Base-by-base conservation (phyloP, 805 yeast species). In the Wickerhamiella shivajii region DNA sequence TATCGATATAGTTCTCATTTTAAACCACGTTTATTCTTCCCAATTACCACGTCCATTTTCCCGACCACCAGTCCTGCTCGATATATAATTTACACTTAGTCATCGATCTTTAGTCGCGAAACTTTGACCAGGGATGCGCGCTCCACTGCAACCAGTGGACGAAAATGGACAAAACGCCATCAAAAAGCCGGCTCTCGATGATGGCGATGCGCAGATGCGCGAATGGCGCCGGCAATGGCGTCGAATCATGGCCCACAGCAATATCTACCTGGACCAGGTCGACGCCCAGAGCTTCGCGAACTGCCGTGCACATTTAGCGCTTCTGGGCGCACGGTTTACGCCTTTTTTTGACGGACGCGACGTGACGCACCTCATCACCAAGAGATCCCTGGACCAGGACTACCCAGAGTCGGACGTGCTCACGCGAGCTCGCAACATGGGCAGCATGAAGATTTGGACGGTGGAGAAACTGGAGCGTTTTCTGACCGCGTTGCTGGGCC, bases 391-490 rank as follows among this genome's bases (percentile, higher is more conserved):
- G 51, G 53, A 62, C 18, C 49, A 45, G 25, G 61, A 51, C 9
- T 69, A 74, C 49, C 40, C 46, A 12, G 26, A 68, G 42, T 49
- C 55, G 38, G 93, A 85, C 51, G 71, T 81, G 6, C 67, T 83
- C 44, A 61, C 67, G 34, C 66, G 71, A 41, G 92, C 85, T 4
- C 52, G 57, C 20, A 62, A 60, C 31, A 65, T 64, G 33, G 71
- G 70, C 39, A 14, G 11, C 17, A 68, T 77, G 53, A 81, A 85
- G 52, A 77, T 85, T 16, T 87, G 96, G 95, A 71, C 76, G 24
- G 74, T 70, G 46, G 93, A 81, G 36, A 87, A 85, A 53, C 83
- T 85, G 2, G 67, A 73, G 46, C 60, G 94, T 33, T 85, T 85
- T 48, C 63, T 84, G 52, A 67, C 53, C 18, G 41, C 54, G 5